These are phyloP conservation scores for Cercis canadensis DNA, from an alignment of 306 rosid species.

Conservation along the genomic window DNA sequence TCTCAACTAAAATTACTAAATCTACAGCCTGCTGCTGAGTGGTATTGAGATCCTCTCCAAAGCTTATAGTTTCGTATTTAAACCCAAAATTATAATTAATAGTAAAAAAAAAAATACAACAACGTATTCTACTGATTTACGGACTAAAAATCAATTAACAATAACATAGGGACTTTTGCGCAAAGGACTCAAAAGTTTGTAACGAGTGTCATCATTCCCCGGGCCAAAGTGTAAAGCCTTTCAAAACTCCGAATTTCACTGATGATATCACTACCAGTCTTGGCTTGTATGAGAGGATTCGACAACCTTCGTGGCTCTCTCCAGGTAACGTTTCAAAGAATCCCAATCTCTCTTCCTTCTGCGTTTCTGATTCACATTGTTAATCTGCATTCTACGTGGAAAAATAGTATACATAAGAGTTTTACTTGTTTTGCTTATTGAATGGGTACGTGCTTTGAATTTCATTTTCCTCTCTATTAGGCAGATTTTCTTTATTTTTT, in stretches of 20 bases:
- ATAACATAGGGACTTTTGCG: too few relatives aligned
- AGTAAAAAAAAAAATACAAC: too few relatives aligned
- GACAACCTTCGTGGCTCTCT: slow-evolving; percentile 1
- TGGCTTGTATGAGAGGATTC: background rate
- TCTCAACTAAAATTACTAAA: too few relatives aligned
- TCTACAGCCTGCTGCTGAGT: too few relatives aligned
- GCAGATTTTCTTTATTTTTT: slow-evolving; percentile 18
- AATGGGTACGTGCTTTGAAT: slow-evolving; percentile 22
- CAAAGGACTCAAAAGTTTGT: background rate
- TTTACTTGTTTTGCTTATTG: background rate
- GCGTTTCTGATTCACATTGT: slow-evolving; percentile 20
- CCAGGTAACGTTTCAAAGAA: slow-evolving; percentile 17
- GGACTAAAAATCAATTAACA: too few relatives aligned
- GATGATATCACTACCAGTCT: background rate
- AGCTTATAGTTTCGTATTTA: too few relatives aligned
- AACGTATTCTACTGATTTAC: too few relatives aligned
- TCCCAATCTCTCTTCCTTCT: background rate
- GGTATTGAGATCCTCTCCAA: too few relatives aligned
- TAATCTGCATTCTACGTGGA: background rate
- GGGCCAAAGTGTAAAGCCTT: slow-evolving; percentile 9
- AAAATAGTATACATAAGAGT: background rate
- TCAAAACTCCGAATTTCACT: slow-evolving; percentile 18
- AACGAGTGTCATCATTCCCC: slow-evolving; percentile 34
- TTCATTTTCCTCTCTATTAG: background rate
- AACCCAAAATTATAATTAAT: too few relatives aligned